phyloP scores from a whole-genome alignment of 1,284 basidiomycete genomes.

The Sphagnurus paluster region DNA sequence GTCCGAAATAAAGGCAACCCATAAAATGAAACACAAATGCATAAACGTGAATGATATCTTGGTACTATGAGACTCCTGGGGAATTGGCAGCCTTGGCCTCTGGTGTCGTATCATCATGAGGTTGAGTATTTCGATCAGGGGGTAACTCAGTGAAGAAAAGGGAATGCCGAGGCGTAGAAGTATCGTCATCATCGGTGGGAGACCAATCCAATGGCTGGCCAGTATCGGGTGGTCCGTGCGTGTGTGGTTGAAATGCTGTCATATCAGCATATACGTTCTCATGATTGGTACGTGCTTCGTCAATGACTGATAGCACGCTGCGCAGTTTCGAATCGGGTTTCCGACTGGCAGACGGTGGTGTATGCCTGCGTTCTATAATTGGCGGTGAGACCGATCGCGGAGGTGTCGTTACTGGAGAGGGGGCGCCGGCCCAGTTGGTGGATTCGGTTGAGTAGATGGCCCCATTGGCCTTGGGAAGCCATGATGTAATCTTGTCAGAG shows the following conservation, averaged over 20 bases:
- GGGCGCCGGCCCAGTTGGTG: slow-evolving; percentile 51
- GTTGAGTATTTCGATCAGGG: slow-evolving; percentile 25
- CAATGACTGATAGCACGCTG: slow-evolving; percentile 62
- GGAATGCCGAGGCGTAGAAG: slow-evolving; percentile 51
- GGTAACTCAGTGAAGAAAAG: slow-evolving; percentile 30
- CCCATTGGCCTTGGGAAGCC: slow-evolving; percentile 37
- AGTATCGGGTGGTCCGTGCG: slow-evolving; percentile 14
- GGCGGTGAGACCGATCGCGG: slow-evolving; percentile 48
- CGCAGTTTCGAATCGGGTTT: slow-evolving; percentile 71
- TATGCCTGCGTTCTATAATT: slow-evolving; percentile 43
- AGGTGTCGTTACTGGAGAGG: slow-evolving; percentile 43
- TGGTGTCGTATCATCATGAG: slow-evolving; percentile 30
- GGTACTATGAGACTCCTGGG: slow-evolving; percentile 20
- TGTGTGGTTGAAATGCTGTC: slow-evolving; percentile 12
- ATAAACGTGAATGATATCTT: slow-evolving; percentile 13
- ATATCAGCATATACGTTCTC: slow-evolving; percentile 27
- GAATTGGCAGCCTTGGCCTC: slow-evolving; percentile 20
- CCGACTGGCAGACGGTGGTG: slow-evolving; percentile 44
- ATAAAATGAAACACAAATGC: slow-evolving; percentile 11
- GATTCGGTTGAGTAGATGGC: slow-evolving; percentile 42
- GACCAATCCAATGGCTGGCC: slow-evolving; percentile 34
- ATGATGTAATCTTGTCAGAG: slow-evolving; percentile 35
- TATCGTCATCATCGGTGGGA: slow-evolving; percentile 41
- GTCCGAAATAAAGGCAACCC: slow-evolving; percentile 12
- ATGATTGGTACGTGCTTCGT: slow-evolving; percentile 47